Conservation (phyloP, 176 grass and related monocot species). For the Carex parvula region DNA sequence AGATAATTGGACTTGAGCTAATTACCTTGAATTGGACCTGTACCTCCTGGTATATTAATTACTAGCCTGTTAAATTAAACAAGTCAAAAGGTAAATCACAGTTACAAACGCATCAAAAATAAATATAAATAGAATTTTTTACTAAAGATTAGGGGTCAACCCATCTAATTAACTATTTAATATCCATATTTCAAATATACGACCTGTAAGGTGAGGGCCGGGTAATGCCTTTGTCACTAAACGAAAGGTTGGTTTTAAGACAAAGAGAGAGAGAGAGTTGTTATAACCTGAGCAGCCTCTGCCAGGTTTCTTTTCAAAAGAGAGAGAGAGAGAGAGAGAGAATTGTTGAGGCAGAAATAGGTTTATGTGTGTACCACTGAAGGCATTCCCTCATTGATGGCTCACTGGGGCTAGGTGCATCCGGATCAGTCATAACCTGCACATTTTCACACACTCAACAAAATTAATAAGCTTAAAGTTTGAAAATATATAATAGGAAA, state of each 20-base stretch:
- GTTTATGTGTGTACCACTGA: conserved; percentile 42
- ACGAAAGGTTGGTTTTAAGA: too few relatives aligned
- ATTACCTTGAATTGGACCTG: conserved; percentile 49
- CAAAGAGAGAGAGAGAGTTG: too few relatives aligned
- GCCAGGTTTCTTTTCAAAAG: too few relatives aligned
- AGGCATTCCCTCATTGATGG: conserved; percentile 69
- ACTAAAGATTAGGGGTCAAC: too few relatives aligned
- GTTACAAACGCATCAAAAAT: not conserved
- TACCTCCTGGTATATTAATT: conserved; percentile 72
- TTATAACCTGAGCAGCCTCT: too few relatives aligned
- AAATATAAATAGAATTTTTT: too few relatives aligned
- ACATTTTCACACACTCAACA: not conserved
- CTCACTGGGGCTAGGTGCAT: conserved; percentile 83
- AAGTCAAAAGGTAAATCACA: not conserved
- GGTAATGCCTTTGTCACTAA: too few relatives aligned
- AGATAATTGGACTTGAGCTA: not conserved
- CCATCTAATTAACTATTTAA: too few relatives aligned
- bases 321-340: not conserved
- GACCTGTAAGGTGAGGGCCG: too few relatives aligned
- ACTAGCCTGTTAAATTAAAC: conserved; percentile 37
- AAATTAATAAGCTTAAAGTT: not conserved
- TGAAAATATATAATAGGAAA: not conserved
- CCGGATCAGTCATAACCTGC: conserved; percentile 87
- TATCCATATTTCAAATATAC: too few relatives aligned
- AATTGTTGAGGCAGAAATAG: not conserved